phyloP scores from a whole-genome alignment of 129 eudicot species.

The Pulicaria dysenterica region DNA sequence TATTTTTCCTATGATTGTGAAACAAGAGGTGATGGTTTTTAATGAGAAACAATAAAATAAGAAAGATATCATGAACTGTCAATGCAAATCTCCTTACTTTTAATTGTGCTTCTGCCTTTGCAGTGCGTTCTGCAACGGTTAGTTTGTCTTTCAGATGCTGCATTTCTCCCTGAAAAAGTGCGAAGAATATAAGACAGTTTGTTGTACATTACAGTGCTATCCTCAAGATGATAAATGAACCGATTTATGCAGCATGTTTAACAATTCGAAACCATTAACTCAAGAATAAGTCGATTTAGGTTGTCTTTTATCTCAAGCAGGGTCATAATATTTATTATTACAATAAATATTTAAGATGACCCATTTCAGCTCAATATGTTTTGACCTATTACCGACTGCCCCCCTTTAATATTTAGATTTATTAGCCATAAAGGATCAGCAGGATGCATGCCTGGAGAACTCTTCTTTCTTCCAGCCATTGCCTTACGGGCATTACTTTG shows the following conservation, averaged over 20 bases:
- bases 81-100: conserved; percentile 54
- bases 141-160: conserved; percentile 90
- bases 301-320: neutral
- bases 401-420: neutral
- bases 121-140: conserved; percentile 87
- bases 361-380: neutral
- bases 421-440: neutral
- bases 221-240: neutral
- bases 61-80: neutral
- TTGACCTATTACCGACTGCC: neutral
- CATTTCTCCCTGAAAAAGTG: conserved; percentile 75
- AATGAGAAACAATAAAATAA: conserved; percentile 5
- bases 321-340: neutral
- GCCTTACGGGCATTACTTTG: conserved; percentile 97
- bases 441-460: conserved; percentile 59
- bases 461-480: conserved; percentile 97
- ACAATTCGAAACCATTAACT: neutral
- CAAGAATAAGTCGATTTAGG: neutral
- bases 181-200: neutral
- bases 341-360: too few species aligned
- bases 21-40: neutral
- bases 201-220: neutral
- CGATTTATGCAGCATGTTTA: neutral
- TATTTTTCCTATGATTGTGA: conserved; percentile 68
- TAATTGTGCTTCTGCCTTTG: conserved; percentile 89